Evolutionary conservation across 768 basidiomycete species (phyloP), one percentile per base, ranked within the genome.

Genomic region (Sporobolomyces phaffii): DNA sequence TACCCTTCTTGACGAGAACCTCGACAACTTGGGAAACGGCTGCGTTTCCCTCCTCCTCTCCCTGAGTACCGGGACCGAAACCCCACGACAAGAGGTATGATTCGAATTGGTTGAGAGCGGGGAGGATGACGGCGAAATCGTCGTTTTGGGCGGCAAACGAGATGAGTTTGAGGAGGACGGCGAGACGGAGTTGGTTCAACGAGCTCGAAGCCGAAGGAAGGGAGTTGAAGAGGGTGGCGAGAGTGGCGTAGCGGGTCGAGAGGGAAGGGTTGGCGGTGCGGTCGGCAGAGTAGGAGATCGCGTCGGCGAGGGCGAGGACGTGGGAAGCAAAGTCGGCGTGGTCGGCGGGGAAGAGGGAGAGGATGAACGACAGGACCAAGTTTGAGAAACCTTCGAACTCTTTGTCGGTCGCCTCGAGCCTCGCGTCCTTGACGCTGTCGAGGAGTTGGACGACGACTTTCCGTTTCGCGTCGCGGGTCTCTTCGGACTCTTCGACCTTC

Each of bases 171-270:
- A 51, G 33, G 44, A 72, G 54, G 40, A 62, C 49, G 31, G 62
- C 20, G 31, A 65, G 61, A 28, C 59, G 65, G 29, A 53, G 54
- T 26, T n/a, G 36, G 49, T 44, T 44, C 41, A 47, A 26, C 5
- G 56, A n/a, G 13, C 41, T 22, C 24, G 51, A 22, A n/a, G 52
- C 13, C 24, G 52, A 22, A 14, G 69, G 66, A 45, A 72, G 66
- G 9, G 70, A 47, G 70, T 72, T 72, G 70, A 72, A 68, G 51
- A 72, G 49, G 62, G 63, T 72, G 15, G 60, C 38, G 63, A 72
- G 60, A 29, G 65, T 41, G 8, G 66, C 26, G 62, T 69, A 69
- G 8, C 68, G 62, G 1, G 62, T 50, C 34, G 68, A 18, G 45
- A 56, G 52, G n/a, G 68, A 43, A 13, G 68, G 68, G 63, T 49